Conservation (phyloP, 805 yeast species). For the Candida nitratophila region DNA sequence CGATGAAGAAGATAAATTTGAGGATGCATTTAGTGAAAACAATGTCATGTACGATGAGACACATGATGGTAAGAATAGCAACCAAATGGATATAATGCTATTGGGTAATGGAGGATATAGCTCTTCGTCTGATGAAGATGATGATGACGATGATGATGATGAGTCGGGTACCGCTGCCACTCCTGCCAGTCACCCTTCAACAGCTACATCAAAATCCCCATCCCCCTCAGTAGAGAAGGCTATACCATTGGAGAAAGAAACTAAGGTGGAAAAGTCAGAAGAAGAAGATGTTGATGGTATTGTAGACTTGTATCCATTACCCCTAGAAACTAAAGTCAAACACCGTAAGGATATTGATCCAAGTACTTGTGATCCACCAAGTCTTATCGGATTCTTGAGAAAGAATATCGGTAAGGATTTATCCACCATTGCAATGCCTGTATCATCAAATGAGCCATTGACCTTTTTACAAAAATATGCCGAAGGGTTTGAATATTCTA, state of each 20-base stretch:
- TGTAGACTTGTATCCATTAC: conserved; percentile 61
- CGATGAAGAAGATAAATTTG: conserved; percentile 14
- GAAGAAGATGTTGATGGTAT: background rate
- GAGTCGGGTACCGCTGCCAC: background rate
- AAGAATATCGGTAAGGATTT: conserved; percentile 92
- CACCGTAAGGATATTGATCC: conserved; percentile 54
- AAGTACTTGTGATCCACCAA: conserved; percentile 71
- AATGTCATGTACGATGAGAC: background rate
- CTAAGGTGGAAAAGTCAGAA: too few species aligned
- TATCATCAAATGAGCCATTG: conserved; percentile 87
- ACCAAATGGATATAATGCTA: background rate
- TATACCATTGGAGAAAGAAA: too few species aligned
- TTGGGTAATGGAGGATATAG: background rate
- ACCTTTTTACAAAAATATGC: conserved; percentile 73
- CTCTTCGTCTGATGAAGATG: conserved; percentile 10
- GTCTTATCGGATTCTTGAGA: conserved; percentile 68
- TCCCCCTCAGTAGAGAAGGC: too few species aligned
- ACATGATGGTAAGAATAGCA: background rate
- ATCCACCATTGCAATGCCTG: conserved; percentile 85
- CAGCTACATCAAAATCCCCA: background rate
- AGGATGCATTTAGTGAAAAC: background rate
- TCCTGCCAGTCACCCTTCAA: background rate
- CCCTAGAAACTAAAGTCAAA: conserved; percentile 33
- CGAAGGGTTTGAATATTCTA: conserved; percentile 73
- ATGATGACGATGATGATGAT: conserved; percentile 6